Conservation (phyloP, 306 rosid genomes). For the Pyrus communis region DNA sequence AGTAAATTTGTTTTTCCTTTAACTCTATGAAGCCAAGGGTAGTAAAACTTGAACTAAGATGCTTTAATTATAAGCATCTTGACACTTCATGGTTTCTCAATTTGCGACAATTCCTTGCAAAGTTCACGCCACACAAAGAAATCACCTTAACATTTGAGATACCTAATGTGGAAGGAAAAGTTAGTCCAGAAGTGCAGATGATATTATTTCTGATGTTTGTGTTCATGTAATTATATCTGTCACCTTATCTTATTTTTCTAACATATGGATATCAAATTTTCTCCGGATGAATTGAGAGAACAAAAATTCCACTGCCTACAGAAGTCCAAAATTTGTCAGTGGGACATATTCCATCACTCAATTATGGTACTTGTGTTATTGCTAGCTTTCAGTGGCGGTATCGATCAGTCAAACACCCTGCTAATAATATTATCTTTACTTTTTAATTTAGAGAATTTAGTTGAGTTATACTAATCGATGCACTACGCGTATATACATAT, state of each 20-base stretch:
- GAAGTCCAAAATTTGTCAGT: too few relatives aligned
- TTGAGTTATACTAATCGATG: too few relatives aligned
- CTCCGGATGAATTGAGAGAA: too few relatives aligned
- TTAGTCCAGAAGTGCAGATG: neutral
- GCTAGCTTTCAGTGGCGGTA: too few relatives aligned
- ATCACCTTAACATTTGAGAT: neutral
- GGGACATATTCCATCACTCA: too few relatives aligned
- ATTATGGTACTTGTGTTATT: too few relatives aligned
- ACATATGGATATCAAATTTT: neutral
- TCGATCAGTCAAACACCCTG: too few relatives aligned
- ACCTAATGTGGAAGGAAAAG: neutral
- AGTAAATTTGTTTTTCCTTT: neutral
- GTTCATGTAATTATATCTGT: neutral
- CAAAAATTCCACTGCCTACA: too few relatives aligned
- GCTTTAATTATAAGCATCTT: neutral
- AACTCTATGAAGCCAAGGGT: neutral
- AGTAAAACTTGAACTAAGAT: neutral
- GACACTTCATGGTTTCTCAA: neutral
- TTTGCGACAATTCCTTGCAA: neutral
- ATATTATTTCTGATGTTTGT: neutral
- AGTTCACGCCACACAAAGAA: neutral
- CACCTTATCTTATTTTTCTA: neutral
- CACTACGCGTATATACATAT: too few relatives aligned
- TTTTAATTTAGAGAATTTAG: too few relatives aligned
- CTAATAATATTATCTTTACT: too few relatives aligned